Evolutionary conservation across 176 grass and related monocot species (phyloP).

Genomic region (Otatea glauca): DNA sequence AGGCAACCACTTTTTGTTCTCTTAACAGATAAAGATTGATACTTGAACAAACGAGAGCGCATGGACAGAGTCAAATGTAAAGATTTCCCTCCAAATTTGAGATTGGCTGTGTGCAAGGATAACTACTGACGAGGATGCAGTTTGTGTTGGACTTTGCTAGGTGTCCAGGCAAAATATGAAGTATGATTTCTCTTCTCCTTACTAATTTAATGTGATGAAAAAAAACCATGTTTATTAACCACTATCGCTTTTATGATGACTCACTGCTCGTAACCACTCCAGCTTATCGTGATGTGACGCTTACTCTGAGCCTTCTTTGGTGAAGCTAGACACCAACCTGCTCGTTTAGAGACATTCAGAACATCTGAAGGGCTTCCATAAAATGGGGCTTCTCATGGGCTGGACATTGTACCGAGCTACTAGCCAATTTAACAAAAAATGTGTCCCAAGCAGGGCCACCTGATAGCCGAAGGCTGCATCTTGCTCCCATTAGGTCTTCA

Average conservation of each 20-base stretch:
- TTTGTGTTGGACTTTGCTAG: slow-evolving; percentile 17
- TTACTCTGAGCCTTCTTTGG: background rate
- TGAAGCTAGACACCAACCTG: background rate
- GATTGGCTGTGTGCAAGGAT: background rate
- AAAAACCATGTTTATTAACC: slow-evolving; percentile 23
- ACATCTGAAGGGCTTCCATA: background rate
- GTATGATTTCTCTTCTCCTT: slow-evolving; percentile 16
- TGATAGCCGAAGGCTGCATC: background rate
- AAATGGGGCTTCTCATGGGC: background rate
- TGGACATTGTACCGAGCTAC: background rate
- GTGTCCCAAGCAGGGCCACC: slow-evolving; percentile 14
- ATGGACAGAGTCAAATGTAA: background rate
- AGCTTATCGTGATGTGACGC: slow-evolving; percentile 33
- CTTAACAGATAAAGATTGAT: background rate
- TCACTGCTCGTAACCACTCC: slow-evolving; percentile 13
- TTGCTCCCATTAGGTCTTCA: slow-evolving; percentile 60
- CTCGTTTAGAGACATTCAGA: background rate
- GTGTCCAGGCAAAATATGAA: background rate
- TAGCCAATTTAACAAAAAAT: slow-evolving; percentile 41
- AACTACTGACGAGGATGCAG: background rate
- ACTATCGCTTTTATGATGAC: slow-evolving; percentile 28
- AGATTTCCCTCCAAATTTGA: background rate
- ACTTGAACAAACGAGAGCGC: background rate
- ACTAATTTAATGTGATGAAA: slow-evolving; percentile 24
- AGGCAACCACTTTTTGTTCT: background rate